phyloP scores from a whole-genome alignment of 2,329 filamentous ascomycete species.

The Rasamsonia emersonii region DNA sequence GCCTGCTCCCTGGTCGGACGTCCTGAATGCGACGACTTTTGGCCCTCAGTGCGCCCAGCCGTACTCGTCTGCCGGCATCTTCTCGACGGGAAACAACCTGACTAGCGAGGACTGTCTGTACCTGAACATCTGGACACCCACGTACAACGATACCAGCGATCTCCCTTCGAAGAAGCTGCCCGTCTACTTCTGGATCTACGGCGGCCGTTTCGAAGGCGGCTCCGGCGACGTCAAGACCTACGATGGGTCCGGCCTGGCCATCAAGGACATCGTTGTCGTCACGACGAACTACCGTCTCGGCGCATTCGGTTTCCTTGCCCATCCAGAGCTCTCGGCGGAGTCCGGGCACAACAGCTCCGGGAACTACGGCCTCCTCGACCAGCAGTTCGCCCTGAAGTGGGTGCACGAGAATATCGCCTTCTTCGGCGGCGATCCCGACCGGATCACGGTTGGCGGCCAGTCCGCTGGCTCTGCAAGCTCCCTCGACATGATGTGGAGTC shows the following conservation, averaged over 20 bases:
- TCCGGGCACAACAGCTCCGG: constrained; percentile 15
- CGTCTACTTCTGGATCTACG: constrained; percentile 55
- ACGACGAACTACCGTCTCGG: constrained; percentile 17
- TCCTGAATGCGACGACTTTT: constrained; percentile 11
- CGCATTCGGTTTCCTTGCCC: constrained; percentile 14
- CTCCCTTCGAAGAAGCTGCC: constrained; percentile 47
- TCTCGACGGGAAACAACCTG: constrained; percentile 21
- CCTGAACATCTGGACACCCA: constrained; percentile 32
- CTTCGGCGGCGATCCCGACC: constrained; percentile 74
- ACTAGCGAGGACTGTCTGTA: constrained; percentile 34
- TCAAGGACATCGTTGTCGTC: constrained; percentile 7
- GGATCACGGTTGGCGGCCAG: constrained; percentile 69
- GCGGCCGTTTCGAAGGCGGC: constrained; percentile 53
- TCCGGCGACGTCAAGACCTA: constrained; percentile 45
- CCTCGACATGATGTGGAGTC: constrained; percentile 17
- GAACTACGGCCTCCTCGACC: constrained; percentile 12
- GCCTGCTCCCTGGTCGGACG: no score
- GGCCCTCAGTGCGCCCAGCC: constrained; percentile 18
- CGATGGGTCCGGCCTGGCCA: constrained; percentile 35
- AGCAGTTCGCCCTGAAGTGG: constrained; percentile 13
- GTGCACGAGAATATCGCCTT: constrained; percentile 65
- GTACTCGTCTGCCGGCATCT: constrained; percentile 12
- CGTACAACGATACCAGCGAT: constrained; percentile 14
- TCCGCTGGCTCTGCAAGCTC: constrained; percentile 23
- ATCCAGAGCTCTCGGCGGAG: not conserved